Evolutionary conservation across 1,139 yeast genomes (phyloP), one percentile per base, ranked within the genome.

Genomic region (Pichia sp.): DNA sequence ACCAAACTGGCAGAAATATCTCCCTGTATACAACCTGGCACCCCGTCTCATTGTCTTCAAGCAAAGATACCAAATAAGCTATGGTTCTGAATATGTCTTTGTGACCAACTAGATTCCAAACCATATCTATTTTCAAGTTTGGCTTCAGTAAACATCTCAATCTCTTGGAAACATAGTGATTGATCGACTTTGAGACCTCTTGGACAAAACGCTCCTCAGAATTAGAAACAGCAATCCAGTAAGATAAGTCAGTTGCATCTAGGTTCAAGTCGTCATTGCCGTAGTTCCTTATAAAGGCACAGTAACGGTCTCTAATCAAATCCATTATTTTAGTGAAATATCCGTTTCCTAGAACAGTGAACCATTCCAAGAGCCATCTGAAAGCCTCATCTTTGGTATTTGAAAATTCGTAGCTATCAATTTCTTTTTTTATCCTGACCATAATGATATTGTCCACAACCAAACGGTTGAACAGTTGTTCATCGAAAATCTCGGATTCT

Each of bases 311-410:
- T 31, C 57, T 47, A 26, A 72, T 59, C 3, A 49, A 56, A 2
- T 48, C 50, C 27, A 61, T 44, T 1, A 71, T 45, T n/a, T 45
- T 48, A 4, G 55, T 56, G 3, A 58, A 46, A 39, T 57, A 34
- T 11, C 39, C 33, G 6, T 49, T 53, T 26, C 26, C 28, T 16
- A 52, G 33, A 1, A 55, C 37, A 3, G 40, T 64, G 36, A 72
- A 48, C 77, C 77, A 73, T 27, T 73, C 77, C 45, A 67, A 61
- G 1, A 72, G 51, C 75, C 75, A 72, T 6, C 52, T 45, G 43
- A 65, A 66, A 4, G 72, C 71, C 2, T 53, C 55, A 27, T 36
- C 11, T 31, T 11, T 11, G 11, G 11, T 11, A 16, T 16, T 7
- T 31, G 33, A 8, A 2, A 31, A 34, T n/a, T 23, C 26, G n/a